Evolutionary conservation across 768 basidiomycete species (phyloP).

Genomic region (Psilocybe tampanensis): DNA sequence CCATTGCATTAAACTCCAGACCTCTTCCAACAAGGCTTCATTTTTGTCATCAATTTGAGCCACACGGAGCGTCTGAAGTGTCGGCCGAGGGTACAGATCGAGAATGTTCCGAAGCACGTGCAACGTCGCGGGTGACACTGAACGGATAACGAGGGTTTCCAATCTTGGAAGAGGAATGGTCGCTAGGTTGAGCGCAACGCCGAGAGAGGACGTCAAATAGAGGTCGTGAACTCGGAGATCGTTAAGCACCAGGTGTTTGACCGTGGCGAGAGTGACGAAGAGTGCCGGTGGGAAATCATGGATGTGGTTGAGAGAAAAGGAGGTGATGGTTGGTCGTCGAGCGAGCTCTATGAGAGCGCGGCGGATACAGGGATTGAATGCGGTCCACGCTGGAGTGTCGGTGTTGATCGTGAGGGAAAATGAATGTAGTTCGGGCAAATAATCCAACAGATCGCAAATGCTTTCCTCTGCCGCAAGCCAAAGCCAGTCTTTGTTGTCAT

Average conservation of each 20-base stretch:
- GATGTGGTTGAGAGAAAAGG: slow-evolving; percentile 15
- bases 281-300: slow-evolving; percentile 20
- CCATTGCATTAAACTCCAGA: slow-evolving; percentile 24
- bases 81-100: slow-evolving; percentile 8
- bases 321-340: slow-evolving; percentile 8
- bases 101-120: slow-evolving; percentile 15
- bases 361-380: slow-evolving; percentile 16
- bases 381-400: slow-evolving; percentile 17
- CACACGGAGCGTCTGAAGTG: slow-evolving; percentile 15
- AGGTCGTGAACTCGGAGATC: slow-evolving; percentile 16
- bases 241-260: slow-evolving; percentile 14
- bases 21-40: slow-evolving; percentile 6
- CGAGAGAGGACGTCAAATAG: slow-evolving; percentile 10
- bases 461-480: slow-evolving; percentile 23
- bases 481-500: slow-evolving; percentile 15
- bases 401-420: slow-evolving; percentile 21
- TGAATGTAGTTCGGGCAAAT: slow-evolving; percentile 12
- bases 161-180: slow-evolving; percentile 8
- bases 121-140: slow-evolving; percentile 13
- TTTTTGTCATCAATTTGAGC: slow-evolving; percentile 15
- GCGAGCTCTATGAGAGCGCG: slow-evolving; percentile 17
- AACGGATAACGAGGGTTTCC: slow-evolving; percentile 13
- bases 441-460: slow-evolving; percentile 19
- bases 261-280: slow-evolving; percentile 14
- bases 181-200: slow-evolving; percentile 12